Evolutionary conservation across 1,284 basidiomycete species (phyloP).

Genomic region (Ganoderma sp.): DNA sequence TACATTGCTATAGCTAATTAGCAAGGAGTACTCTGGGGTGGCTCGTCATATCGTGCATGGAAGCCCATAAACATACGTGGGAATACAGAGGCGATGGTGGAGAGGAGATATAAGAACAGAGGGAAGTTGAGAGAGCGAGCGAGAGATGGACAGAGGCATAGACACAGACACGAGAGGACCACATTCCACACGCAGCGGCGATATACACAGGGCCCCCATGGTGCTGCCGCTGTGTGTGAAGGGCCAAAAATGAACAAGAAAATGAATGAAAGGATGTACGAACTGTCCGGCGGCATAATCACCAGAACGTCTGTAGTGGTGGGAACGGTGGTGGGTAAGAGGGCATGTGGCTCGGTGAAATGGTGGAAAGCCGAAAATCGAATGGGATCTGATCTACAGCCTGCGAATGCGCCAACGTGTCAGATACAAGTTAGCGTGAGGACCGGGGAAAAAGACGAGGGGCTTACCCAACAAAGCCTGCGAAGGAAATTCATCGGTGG

Average conservation of each 20-base stretch:
- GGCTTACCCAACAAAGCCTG: conserved; percentile 21
- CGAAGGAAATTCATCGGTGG: conserved; percentile 32
- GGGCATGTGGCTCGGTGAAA: neutral
- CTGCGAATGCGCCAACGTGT: conserved; percentile 5
- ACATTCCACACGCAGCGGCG: conserved; percentile 4
- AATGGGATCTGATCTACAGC: conserved; percentile 25
- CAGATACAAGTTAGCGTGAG: conserved; percentile 3
- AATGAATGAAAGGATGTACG: conserved; percentile 15
- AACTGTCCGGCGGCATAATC: conserved; percentile 26
- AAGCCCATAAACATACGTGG: conserved; percentile 39
- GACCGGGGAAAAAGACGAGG: neutral
- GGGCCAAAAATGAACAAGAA: conserved; percentile 29
- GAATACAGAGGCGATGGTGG: conserved; percentile 25
- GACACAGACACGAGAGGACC: neutral
- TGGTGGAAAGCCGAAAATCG: conserved; percentile 1
- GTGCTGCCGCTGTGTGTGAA: conserved; percentile 21
- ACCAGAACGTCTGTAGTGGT: conserved; percentile 17
- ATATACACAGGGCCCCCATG: conserved; percentile 10
- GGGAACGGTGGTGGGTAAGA: conserved; percentile 11
- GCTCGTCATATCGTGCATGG: conserved; percentile 39
- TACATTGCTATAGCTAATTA: conserved; percentile 39
- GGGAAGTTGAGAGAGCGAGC: conserved; percentile 20
- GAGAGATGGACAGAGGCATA: conserved; percentile 11
- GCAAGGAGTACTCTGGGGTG: conserved; percentile 36
- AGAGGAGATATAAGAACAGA: conserved; percentile 19